A percentile compares a stretch with the other conserved stretches of the same genome.
Evolutionary conservation across 352 stramenopile species (phyloP).

Genomic region (Vaucheria bursata): DNA sequence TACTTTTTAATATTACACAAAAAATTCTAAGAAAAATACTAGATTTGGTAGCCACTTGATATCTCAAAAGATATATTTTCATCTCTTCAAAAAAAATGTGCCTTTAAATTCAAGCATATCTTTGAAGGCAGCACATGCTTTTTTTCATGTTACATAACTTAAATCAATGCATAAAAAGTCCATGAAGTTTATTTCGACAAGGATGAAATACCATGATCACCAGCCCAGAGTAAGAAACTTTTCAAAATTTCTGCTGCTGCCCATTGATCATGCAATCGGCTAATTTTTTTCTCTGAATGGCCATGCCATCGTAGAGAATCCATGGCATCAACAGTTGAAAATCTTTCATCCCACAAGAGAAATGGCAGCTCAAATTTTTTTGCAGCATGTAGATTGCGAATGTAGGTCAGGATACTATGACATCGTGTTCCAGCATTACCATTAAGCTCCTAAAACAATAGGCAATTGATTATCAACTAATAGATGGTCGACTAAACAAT

Average conservation of each 20-base stretch:
- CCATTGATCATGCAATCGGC: not conserved
- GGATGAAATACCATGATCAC: not conserved
- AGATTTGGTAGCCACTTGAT: no score
- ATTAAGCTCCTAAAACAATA: constrained; percentile 8
- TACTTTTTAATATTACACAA: no score
- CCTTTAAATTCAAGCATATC: no score
- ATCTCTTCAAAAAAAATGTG: no score
- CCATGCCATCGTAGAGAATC: not conserved
- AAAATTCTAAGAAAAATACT: no score
- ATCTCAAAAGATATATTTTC: no score
- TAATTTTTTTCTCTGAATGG: not conserved
- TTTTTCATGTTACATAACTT: no score
- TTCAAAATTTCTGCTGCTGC: constrained; percentile 1
- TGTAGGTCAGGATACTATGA: not conserved
- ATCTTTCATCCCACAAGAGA: constrained; percentile 4
- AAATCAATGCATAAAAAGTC: no score
- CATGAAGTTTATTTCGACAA: no score
- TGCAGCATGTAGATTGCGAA: not conserved
- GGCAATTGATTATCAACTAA: no score
- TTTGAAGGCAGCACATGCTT: no score
- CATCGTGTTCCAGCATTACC: not conserved
- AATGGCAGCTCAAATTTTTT: not conserved
- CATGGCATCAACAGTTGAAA: not conserved
- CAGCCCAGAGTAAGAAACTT: not conserved
- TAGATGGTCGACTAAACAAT: no score